Evolutionary conservation across 495 filamentous ascomycete genomes (phyloP).

Genomic region (Collariella sp.): DNA sequence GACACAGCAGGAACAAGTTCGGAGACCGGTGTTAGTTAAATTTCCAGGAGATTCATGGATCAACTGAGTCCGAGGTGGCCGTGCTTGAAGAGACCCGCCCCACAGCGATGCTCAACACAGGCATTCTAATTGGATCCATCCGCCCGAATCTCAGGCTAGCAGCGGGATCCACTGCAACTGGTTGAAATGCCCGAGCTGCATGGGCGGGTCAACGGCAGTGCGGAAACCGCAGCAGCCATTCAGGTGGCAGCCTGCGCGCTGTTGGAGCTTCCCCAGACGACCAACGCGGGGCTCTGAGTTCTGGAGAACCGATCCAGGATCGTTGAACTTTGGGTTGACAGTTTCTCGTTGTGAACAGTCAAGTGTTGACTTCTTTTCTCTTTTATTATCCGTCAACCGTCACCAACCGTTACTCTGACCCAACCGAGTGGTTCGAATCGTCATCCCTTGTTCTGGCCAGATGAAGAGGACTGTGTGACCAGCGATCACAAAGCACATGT

Average conservation of each 20-base stretch:
- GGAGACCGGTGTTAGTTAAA: background rate
- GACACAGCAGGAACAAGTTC: too few species aligned
- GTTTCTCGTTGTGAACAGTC: background rate
- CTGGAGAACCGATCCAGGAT: background rate
- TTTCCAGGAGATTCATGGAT: too few species aligned
- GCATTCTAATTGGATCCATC: conserved; percentile 21
- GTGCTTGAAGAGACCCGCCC: background rate
- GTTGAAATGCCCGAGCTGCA: conserved; percentile 12
- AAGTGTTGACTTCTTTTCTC: background rate
- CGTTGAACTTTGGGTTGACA: background rate
- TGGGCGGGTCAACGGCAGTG: conserved; percentile 8
- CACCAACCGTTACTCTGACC: too few species aligned
- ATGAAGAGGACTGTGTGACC: too few species aligned
- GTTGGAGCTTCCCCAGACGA: background rate
- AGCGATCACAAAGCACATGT: too few species aligned
- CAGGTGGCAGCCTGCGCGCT: background rate
- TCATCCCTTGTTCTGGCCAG: too few species aligned
- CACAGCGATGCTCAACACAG: background rate
- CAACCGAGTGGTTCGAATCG: too few species aligned
- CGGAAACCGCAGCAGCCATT: background rate
- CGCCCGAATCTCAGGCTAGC: conserved; percentile 15
- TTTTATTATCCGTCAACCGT: background rate
- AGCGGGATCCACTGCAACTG: conserved; percentile 8
- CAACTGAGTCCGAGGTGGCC: too few species aligned
- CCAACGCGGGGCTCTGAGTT: background rate